These are phyloP conservation scores for Talaromyces sp. DNA, from an alignment of 2,329 filamentous ascomycete species.

Conservation along the genomic window DNA sequence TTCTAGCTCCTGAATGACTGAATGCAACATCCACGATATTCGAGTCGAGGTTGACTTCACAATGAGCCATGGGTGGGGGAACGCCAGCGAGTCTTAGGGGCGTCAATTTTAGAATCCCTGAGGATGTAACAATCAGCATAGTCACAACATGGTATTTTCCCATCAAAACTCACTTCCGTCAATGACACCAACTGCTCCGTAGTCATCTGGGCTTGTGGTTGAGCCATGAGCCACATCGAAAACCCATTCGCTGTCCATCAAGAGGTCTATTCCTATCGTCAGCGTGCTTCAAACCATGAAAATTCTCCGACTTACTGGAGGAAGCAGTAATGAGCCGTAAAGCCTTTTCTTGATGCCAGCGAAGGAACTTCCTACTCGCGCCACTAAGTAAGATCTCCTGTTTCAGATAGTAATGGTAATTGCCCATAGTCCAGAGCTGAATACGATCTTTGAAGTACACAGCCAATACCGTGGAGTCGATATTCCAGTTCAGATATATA, in stretches of 20 bases:
- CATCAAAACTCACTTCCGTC: conserved; percentile 62
- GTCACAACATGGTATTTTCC: neutral
- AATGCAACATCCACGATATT: conserved; percentile 72
- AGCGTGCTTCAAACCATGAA: neutral
- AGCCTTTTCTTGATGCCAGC: conserved; percentile 83
- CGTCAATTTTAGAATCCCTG: conserved; percentile 70
- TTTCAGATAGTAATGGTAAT: conserved; percentile 98
- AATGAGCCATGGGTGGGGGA: conserved; percentile 87
- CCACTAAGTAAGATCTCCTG: conserved; percentile 62
- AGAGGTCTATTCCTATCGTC: conserved; percentile 32
- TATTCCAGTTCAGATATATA: conserved; percentile 77
- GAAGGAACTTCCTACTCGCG: conserved; percentile 21
- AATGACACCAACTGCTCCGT: conserved; percentile 74
- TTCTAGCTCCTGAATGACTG: conserved; percentile 55
- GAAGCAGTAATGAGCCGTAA: conserved; percentile 59
- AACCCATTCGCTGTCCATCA: conserved; percentile 62
- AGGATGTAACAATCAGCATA: conserved; percentile 22
- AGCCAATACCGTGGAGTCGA: conserved; percentile 84
- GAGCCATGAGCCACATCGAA: conserved; percentile 66
- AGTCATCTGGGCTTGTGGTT: conserved; percentile 65
- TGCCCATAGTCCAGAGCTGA: conserved; percentile 96
- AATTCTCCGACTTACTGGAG: conserved; percentile 37
- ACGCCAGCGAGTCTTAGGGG: conserved; percentile 78
- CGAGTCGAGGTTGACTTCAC: conserved; percentile 60
- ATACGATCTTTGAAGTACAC: conserved; percentile 67